Conservation (phyloP, 257 asterid genomes). For the Galeopsis tetrahit region DNA sequence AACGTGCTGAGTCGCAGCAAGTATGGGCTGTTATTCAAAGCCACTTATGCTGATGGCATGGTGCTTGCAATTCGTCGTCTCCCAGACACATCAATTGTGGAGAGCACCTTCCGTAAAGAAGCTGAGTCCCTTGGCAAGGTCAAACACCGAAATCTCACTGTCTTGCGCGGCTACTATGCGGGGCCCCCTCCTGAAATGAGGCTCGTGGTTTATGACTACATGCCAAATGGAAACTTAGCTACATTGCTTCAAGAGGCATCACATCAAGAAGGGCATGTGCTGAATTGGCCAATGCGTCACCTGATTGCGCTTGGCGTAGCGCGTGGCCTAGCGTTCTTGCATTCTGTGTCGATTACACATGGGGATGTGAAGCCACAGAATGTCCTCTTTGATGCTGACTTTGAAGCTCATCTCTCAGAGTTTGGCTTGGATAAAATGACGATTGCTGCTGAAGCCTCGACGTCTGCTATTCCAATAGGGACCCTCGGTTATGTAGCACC, state of each 20-base stretch:
- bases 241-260: conserved; percentile 85
- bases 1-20: conserved; percentile 74
- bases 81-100: conserved; percentile 61
- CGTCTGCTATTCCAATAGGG: conserved; percentile 61
- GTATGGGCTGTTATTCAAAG: conserved; percentile 71
- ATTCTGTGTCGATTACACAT: conserved; percentile 54
- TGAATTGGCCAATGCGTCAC: conserved; percentile 96
- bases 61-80: conserved; percentile 81
- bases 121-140: conserved; percentile 80
- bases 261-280: conserved; percentile 85
- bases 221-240: conserved; percentile 85
- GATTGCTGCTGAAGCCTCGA: conserved; percentile 59
- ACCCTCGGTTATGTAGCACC: conserved; percentile 77
- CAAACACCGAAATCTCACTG: conserved; percentile 80
- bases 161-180: conserved; percentile 78
- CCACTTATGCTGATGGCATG: conserved; percentile 80
- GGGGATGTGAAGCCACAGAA: conserved; percentile 84
- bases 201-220: conserved; percentile 74
- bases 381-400: conserved; percentile 80
- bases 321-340: conserved; percentile 75
- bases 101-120: conserved; percentile 68
- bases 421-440: conserved; percentile 74
- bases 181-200: conserved; percentile 84
- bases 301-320: conserved; percentile 84
- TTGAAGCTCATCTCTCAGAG: conserved; percentile 81